phyloP scores from a whole-genome alignment of 106 monocot species.

The Allium cepa region DNA sequence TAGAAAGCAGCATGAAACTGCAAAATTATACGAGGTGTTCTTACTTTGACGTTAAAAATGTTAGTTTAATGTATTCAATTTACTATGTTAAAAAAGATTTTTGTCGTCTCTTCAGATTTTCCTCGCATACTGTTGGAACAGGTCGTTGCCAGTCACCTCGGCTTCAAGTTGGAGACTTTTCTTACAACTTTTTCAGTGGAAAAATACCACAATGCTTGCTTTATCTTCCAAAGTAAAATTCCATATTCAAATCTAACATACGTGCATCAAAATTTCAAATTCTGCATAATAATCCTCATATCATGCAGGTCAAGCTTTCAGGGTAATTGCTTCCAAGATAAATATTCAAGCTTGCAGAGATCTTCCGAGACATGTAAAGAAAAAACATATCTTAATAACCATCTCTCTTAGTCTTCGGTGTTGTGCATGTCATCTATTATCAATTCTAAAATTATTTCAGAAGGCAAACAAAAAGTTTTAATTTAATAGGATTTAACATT shows the following conservation, averaged over 20 bases:
- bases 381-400: background rate
- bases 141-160: constrained; percentile 33
- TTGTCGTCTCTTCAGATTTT: constrained; percentile 15
- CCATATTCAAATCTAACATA: background rate
- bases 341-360: constrained; percentile 36
- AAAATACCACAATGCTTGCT: constrained; percentile 53
- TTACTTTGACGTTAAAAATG: no score
- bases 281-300: background rate
- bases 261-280: no score
- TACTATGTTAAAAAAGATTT: background rate
- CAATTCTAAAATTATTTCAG: no score
- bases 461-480: no score
- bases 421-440: no score
- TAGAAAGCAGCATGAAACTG: no score
- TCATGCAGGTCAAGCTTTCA: constrained; percentile 55
- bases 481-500: no score
- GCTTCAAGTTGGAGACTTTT: constrained; percentile 55
- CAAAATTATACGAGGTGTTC: no score
- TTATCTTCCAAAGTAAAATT: constrained; percentile 51
- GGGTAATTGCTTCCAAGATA: constrained; percentile 65
- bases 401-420: background rate
- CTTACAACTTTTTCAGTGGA: constrained; percentile 68
- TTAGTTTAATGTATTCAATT: no score
- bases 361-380: constrained; percentile 30
- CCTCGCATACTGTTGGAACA: constrained; percentile 12